Evolutionary conservation across 2,329 filamentous ascomycete species (phyloP).

Genomic region (Bertia moriformis): DNA sequence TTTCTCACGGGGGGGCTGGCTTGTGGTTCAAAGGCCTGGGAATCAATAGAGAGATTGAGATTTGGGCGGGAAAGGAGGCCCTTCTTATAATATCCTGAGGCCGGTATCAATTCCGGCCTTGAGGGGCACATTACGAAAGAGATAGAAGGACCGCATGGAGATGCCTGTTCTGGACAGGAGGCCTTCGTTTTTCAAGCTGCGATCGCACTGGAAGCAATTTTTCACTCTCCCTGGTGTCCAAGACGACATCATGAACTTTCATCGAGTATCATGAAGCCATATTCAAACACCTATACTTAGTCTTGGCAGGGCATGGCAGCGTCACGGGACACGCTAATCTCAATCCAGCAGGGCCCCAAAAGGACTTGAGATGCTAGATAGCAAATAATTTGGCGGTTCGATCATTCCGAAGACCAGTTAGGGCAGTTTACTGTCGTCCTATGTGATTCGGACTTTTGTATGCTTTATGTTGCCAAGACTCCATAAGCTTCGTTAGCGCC

Average conservation of each 20-base stretch:
- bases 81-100: conserved; percentile 25
- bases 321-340: conserved; percentile 15
- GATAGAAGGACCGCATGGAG: conserved; percentile 12
- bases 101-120: conserved; percentile 29
- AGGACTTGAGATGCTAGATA: too few relatives aligned
- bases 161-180: conserved; percentile 6
- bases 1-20: too few relatives aligned
- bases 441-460: conserved; percentile 3
- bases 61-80: conserved; percentile 13
- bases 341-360: too few relatives aligned
- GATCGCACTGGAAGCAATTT: neutral
- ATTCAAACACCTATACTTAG: too few relatives aligned
- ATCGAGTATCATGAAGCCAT: too few relatives aligned
- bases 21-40: neutral
- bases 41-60: conserved; percentile 5
- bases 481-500: conserved; percentile 12
- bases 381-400: too few relatives aligned
- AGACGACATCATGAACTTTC: too few relatives aligned
- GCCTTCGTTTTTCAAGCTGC: neutral
- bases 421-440: too few relatives aligned
- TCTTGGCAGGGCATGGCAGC: conserved; percentile 10
- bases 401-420: too few relatives aligned
- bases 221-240: too few relatives aligned
- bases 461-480: too few relatives aligned
- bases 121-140: conserved; percentile 19